Conservation (phyloP, 1,139 yeast genomes). For the Kodamaea derodonti region DNA sequence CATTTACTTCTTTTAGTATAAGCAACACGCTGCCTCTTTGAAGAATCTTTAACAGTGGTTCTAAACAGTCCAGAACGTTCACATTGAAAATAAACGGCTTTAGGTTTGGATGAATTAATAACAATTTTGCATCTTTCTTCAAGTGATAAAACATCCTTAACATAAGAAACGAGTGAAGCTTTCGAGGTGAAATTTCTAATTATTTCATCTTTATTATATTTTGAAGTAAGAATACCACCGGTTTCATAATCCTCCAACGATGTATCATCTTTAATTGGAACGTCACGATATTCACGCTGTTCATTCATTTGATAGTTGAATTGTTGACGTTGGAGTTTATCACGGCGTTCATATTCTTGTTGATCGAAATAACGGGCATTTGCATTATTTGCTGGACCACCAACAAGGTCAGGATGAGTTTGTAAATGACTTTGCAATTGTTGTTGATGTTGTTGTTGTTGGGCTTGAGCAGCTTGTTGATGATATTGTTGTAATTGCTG, state of each 20-base stretch:
- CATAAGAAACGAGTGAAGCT: conserved; percentile 40
- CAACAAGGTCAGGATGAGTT: conserved; percentile 3
- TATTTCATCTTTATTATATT: conserved; percentile 42
- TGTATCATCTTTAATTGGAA: conserved; percentile 5
- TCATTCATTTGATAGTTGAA: conserved; percentile 2
- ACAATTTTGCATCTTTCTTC: conserved; percentile 49
- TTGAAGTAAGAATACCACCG: conserved; percentile 19
- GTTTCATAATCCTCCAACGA: conserved; percentile 13
- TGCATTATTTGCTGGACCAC: conserved; percentile 8
- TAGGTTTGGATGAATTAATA: conserved; percentile 47
- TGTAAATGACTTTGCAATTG: conserved; percentile 17
- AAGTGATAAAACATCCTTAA: conserved; percentile 38
- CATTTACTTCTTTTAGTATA: conserved; percentile 49
- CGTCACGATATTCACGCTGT: conserved; percentile 5
- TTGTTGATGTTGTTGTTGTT: conserved; percentile 11
- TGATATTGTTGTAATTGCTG: conserved; percentile 12
- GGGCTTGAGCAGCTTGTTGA: conserved; percentile 10
- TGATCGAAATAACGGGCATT: conserved; percentile 2
- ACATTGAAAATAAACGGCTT: conserved; percentile 50
- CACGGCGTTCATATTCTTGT: conserved; percentile 8
- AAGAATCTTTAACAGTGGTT: conserved; percentile 47
- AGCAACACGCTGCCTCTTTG: conserved; percentile 49
- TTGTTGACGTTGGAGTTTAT: conserved; percentile 2
- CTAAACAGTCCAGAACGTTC: conserved; percentile 47
- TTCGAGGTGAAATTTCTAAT: conserved; percentile 44